phyloP scores from a whole-genome alignment of 139 green algal species.

The Trebouxia sp. region DNA sequence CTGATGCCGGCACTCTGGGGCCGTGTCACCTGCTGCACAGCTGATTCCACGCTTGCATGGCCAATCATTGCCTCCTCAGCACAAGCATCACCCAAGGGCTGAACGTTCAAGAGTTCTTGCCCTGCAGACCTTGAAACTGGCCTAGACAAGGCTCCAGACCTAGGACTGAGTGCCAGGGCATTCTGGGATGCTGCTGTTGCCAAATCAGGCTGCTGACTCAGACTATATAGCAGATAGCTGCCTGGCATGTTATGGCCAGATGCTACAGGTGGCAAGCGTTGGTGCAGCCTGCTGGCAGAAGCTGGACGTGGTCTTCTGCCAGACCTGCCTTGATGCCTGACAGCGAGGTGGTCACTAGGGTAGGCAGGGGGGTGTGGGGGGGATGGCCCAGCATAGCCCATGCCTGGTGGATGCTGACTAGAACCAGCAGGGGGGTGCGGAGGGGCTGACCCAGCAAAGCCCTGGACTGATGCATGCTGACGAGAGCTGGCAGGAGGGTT shows the following conservation, averaged over 20 bases:
- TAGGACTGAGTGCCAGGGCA: not conserved
- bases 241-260: not conserved
- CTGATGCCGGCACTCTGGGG: not conserved
- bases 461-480: too few species aligned
- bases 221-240: constrained; percentile 3
- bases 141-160: not conserved
- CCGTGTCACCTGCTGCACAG: not conserved
- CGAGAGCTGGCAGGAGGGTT: too few species aligned
- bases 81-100: too few species aligned
- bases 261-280: constrained; percentile 8
- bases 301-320: not conserved
- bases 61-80: not conserved
- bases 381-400: too few species aligned
- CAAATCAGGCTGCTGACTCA: not conserved
- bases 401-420: too few species aligned
- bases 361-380: too few species aligned
- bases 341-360: too few species aligned
- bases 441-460: too few species aligned
- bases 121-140: too few species aligned
- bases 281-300: not conserved
- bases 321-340: not conserved
- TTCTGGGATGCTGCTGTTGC: too few species aligned
- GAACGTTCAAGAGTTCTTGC: too few species aligned
- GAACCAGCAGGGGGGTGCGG: too few species aligned
- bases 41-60: not conserved